Percentiles rank a stretch among this genome's conserved stretches.
These are phyloP conservation scores for Phanerodontia chrysosporium DNA, from an alignment of 768 basidiomycete species.

Conservation along the genomic window DNA sequence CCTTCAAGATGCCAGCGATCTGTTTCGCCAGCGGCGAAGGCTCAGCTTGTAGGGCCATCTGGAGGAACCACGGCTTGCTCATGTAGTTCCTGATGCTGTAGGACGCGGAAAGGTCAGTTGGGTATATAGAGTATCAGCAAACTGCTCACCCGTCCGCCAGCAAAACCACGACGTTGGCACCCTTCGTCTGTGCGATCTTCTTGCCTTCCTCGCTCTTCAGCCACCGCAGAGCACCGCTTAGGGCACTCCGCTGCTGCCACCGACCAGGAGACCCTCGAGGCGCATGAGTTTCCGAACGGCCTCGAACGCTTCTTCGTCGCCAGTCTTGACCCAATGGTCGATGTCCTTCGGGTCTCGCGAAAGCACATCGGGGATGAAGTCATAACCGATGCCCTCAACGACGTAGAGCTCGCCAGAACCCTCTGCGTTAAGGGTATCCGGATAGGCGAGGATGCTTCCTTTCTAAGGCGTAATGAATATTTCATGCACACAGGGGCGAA, in stretches of 20 bases:
- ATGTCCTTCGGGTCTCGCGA: slow-evolving; percentile 56
- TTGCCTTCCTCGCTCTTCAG: slow-evolving; percentile 67
- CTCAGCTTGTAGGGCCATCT: slow-evolving; percentile 54
- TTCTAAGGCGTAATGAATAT: slow-evolving; percentile 39
- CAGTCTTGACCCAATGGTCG: slow-evolving; percentile 82
- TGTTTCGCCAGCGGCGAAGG: slow-evolving; percentile 48
- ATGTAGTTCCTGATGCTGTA: slow-evolving; percentile 88
- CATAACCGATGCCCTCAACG: slow-evolving; percentile 97
- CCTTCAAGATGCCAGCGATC: slow-evolving; percentile 40
- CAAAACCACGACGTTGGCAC: slow-evolving; percentile 84
- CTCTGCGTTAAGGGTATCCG: slow-evolving; percentile 56
- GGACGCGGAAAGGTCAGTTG: neutral
- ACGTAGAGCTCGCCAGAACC: slow-evolving; percentile 55
- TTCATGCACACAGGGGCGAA: neutral
- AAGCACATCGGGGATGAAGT: slow-evolving; percentile 87
- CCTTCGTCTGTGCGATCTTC: slow-evolving; percentile 57
- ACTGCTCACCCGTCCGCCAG: slow-evolving; percentile 91
- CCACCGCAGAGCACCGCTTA: slow-evolving; percentile 76
- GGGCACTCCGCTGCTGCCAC: slow-evolving; percentile 90
- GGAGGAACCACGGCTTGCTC: slow-evolving; percentile 89
- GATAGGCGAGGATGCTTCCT: slow-evolving; percentile 83
- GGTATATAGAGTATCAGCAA: no score
- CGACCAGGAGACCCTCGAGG: slow-evolving; percentile 84
- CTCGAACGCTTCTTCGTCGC: slow-evolving; percentile 75
- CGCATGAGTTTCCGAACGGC: slow-evolving; percentile 75